A percentile compares a stretch with the other conserved stretches of the same genome.
These are phyloP conservation scores for Cordia subcordata DNA, from an alignment of 257 asterid genomes.

Conservation along the genomic window DNA sequence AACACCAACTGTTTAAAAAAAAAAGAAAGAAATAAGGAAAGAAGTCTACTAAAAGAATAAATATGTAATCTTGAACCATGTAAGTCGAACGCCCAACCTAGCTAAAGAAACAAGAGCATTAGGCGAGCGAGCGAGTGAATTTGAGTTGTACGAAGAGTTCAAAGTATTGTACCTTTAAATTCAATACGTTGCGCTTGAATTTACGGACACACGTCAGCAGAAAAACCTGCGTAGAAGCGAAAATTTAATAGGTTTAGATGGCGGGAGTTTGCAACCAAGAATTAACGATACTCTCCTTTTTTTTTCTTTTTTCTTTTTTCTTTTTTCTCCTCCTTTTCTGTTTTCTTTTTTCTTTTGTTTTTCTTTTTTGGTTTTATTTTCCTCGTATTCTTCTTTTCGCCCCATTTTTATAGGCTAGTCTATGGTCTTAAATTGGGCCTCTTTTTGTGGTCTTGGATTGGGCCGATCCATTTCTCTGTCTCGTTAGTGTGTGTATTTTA, in stretches of 20 bases:
- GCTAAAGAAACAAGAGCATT: background rate
- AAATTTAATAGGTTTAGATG: background rate
- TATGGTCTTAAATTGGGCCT: too few relatives aligned
- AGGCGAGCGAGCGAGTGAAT: background rate
- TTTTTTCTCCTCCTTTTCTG: background rate
- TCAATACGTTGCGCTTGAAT: background rate
- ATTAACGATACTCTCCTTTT: background rate
- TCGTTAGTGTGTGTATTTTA: too few relatives aligned
- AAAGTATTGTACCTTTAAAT: background rate
- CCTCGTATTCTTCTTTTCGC: background rate
- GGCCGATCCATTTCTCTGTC: too few relatives aligned
- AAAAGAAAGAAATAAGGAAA: background rate
- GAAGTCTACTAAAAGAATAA: too few relatives aligned
- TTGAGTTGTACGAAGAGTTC: background rate
- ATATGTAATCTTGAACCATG: too few relatives aligned
- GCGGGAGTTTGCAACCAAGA: background rate
- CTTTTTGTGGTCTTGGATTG: too few relatives aligned
- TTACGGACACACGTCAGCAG: background rate
- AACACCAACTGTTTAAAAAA: too few relatives aligned
- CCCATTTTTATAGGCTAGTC: too few relatives aligned
- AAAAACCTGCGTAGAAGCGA: background rate
- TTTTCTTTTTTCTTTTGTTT: background rate
- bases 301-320: too few relatives aligned
- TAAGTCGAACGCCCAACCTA: too few relatives aligned
- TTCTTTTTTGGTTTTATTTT: background rate